Conservation (phyloP, 2,329 filamentous ascomycete genomes). For the Sarocladiaceae sp. region DNA sequence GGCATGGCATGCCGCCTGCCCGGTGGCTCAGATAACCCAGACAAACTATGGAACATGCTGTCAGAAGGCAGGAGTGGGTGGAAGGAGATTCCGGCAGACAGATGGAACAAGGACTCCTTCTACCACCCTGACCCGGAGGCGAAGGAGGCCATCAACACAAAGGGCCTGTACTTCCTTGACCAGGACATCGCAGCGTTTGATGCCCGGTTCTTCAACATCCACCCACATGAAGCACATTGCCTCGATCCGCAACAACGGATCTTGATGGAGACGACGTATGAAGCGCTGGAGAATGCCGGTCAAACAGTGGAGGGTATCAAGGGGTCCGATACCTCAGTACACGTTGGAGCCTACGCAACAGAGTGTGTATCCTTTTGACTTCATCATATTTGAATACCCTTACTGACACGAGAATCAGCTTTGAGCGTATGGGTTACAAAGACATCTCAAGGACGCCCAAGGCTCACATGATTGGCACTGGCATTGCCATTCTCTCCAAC, state of each 20-base stretch:
- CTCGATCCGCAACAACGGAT: conserved; percentile 21
- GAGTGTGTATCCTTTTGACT: conserved; percentile 24
- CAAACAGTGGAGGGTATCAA: conserved; percentile 17
- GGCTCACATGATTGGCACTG: conserved; percentile 24
- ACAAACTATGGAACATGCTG: conserved; percentile 17
- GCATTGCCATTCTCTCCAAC: conserved; percentile 24
- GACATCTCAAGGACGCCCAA: background rate
- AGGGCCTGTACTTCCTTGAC: conserved; percentile 9
- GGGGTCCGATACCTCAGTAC: conserved; percentile 24
- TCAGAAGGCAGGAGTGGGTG: conserved; percentile 15
- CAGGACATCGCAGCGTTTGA: conserved; percentile 11
- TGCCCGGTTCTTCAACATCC: conserved; percentile 17
- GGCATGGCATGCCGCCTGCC: conserved; percentile 36
- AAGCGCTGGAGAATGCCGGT: conserved; percentile 17
- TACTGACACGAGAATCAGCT: conserved; percentile 17
- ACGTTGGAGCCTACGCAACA: conserved; percentile 25
- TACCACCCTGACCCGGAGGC: conserved; percentile 18
- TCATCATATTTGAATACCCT: conserved; percentile 27
- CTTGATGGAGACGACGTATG: conserved; percentile 12
- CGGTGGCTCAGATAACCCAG: conserved; percentile 17
- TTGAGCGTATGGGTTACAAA: background rate
- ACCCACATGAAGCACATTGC: conserved; percentile 15
- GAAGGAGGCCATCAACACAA: conserved; percentile 15
- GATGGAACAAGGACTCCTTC: conserved; percentile 18
- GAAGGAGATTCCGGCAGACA: conserved; percentile 17